Conservation (phyloP, 179 eudicot species). For the Corrigiola litoralis region DNA sequence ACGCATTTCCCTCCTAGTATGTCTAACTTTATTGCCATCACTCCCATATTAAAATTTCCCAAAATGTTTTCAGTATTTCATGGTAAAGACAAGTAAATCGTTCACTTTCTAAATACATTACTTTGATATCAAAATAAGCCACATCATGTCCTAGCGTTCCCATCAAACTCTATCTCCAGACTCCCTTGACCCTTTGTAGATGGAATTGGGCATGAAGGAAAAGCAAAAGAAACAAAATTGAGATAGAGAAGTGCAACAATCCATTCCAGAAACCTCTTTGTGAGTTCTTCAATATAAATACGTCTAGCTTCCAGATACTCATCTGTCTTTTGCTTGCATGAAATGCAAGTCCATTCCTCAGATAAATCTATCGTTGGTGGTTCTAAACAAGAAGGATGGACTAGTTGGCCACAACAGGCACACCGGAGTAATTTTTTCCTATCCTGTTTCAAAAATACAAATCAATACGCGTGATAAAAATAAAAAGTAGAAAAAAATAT, state of each 20-base stretch:
- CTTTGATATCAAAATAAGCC: no score
- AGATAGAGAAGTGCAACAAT: background rate
- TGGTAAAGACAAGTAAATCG: no score
- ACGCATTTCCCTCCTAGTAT: no score
- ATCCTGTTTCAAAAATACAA: slow-evolving; percentile 48
- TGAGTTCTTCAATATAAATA: slow-evolving; percentile 67
- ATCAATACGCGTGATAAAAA: slow-evolving; percentile 5
- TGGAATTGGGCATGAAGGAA: background rate
- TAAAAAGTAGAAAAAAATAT: no score
- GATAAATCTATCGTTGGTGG: slow-evolving; percentile 61
- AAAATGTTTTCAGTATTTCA: no score
- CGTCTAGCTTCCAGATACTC: slow-evolving; percentile 78
- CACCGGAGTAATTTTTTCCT: slow-evolving; percentile 90
- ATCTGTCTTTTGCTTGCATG: slow-evolving; percentile 93
- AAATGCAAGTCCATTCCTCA: slow-evolving; percentile 85
- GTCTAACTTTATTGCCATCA: no score
- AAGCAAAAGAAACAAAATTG: background rate
- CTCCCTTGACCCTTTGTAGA: background rate
- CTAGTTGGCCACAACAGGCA: slow-evolving; percentile 76
- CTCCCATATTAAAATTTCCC: no score
- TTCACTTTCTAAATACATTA: no score
- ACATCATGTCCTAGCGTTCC: no score
- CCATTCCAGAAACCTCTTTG: slow-evolving; percentile 48
- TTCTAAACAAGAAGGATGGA: slow-evolving; percentile 82
- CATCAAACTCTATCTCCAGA: background rate